Percentiles rank a stretch among this genome's conserved stretches.
phyloP scores from a whole-genome alignment of 331 rosid species.

The Dryas integrifolia region DNA sequence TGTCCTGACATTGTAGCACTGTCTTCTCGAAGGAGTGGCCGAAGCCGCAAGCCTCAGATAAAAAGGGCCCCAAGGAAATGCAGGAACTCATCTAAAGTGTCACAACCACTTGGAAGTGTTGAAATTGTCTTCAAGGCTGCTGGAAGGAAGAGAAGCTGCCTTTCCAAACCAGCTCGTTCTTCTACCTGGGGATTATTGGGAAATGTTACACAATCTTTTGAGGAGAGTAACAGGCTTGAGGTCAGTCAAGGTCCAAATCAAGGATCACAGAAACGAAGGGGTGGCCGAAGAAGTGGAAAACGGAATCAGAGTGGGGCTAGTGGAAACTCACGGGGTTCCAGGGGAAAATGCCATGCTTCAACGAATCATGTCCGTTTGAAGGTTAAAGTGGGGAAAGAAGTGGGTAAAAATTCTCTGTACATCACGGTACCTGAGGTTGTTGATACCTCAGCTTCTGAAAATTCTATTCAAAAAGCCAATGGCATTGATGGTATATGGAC shows the following conservation, averaged over 20 bases:
- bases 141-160: conserved; percentile 79
- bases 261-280: conserved; percentile 48
- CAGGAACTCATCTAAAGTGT: conserved; percentile 44
- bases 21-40: conserved; percentile 54
- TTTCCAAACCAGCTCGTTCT: conserved; percentile 67
- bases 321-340: conserved; percentile 44
- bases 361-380: conserved; percentile 66
- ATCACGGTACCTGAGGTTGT: conserved; percentile 48
- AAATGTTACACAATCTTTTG: conserved; percentile 52
- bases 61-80: conserved; percentile 61
- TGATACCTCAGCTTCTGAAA: conserved; percentile 42
- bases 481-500: conserved; percentile 34
- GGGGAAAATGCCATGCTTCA: conserved; percentile 36
- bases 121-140: conserved; percentile 41
- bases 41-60: conserved; percentile 50
- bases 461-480: conserved; percentile 35
- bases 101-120: conserved; percentile 34
- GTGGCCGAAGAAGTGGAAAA: conserved; percentile 42
- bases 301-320: conserved; percentile 41
- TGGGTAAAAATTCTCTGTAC: conserved; percentile 44
- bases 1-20: conserved; percentile 33
- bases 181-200: conserved; percentile 81
- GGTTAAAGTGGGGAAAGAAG: conserved; percentile 71
- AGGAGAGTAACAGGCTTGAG: conserved; percentile 44
- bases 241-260: conserved; percentile 43